A percentile compares a stretch with the other conserved stretches of the same genome.
Evolutionary conservation across 2,329 filamentous ascomycete genomes (phyloP).

Genomic region (Epichloe typhina): DNA sequence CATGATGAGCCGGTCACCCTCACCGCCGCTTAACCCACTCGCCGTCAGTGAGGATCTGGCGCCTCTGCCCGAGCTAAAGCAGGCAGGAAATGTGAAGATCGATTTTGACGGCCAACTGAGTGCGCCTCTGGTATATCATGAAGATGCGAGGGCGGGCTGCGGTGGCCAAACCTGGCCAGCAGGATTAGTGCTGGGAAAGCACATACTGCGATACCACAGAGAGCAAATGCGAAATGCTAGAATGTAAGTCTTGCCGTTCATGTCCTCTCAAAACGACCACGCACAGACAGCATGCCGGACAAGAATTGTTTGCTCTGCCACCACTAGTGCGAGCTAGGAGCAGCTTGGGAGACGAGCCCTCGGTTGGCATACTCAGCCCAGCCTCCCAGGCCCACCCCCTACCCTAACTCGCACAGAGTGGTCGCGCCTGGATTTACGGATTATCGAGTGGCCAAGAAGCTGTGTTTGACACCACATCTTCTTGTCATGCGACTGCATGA

Average conservation of each 20-base stretch:
- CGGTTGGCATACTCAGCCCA: too few species aligned
- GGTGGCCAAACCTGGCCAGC: constrained; percentile 93
- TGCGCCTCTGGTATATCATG: constrained; percentile 60
- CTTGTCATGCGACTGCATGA: not conserved
- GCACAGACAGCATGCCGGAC: too few species aligned
- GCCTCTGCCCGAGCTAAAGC: constrained; percentile 47
- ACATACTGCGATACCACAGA: constrained; percentile 64
- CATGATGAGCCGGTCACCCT: constrained; percentile 23
- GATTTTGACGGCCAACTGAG: constrained; percentile 64
- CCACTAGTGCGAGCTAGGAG: too few species aligned
- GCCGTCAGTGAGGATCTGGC: constrained; percentile 40
- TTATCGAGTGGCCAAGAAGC: not conserved
- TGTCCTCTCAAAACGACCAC: too few species aligned
- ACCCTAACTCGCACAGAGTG: too few species aligned
- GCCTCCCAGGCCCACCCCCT: too few species aligned
- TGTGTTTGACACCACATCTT: not conserved
- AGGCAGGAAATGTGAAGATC: constrained; percentile 35
- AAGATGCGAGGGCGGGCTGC: constrained; percentile 78
- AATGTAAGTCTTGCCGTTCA: constrained; percentile 47
- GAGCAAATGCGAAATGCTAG: constrained; percentile 49
- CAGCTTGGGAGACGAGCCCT: too few species aligned
- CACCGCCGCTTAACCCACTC: constrained; percentile 37
- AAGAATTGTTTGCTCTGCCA: too few species aligned
- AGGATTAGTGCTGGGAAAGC: constrained; percentile 75
- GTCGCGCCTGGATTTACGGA: too few species aligned